Conservation (phyloP, 2,329 filamentous ascomycete species). For the Cladorrhinum sp. region DNA sequence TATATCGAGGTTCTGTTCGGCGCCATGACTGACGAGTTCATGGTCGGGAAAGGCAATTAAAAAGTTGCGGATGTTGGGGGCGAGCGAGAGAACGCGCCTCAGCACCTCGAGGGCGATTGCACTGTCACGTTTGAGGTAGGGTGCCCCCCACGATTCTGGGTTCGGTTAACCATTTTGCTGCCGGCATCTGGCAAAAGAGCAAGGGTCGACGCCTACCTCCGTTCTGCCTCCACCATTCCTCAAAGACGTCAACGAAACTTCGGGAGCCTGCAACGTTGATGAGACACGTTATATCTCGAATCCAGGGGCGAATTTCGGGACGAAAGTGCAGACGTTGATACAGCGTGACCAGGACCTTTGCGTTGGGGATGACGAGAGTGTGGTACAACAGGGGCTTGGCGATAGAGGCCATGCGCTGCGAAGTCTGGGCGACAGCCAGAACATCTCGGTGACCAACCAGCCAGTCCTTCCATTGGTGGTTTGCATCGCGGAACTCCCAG, state of each 20-base stretch:
- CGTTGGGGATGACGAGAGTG: constrained; percentile 27
- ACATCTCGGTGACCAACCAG: constrained; percentile 22
- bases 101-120: constrained; percentile 24
- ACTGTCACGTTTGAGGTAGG: constrained; percentile 2
- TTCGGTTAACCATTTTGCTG: constrained; percentile 16
- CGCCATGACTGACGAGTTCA: constrained; percentile 4
- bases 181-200: background rate
- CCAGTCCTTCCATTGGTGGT: constrained; percentile 28
- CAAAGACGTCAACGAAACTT: constrained; percentile 18
- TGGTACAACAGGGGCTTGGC: constrained; percentile 28
- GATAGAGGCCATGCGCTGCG: constrained; percentile 27
- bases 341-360: constrained; percentile 23
- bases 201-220: constrained; percentile 19
- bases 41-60: constrained; percentile 28
- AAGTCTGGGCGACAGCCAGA: constrained; percentile 26
- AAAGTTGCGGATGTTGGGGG: constrained; percentile 26
- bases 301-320: constrained; percentile 24
- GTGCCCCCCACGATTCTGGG: constrained; percentile 18
- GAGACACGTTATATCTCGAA: constrained; percentile 27
- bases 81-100: constrained; percentile 20
- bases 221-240: constrained; percentile 22
- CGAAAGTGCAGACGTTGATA: constrained; percentile 20
- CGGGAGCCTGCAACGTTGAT: constrained; percentile 21
- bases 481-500: constrained; percentile 28
- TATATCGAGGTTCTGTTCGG: constrained; percentile 4